Evolutionary conservation across 1,284 basidiomycete genomes (phyloP), one percentile per base, ranked within the genome.

Genomic region (Leccinum subrobustum): DNA sequence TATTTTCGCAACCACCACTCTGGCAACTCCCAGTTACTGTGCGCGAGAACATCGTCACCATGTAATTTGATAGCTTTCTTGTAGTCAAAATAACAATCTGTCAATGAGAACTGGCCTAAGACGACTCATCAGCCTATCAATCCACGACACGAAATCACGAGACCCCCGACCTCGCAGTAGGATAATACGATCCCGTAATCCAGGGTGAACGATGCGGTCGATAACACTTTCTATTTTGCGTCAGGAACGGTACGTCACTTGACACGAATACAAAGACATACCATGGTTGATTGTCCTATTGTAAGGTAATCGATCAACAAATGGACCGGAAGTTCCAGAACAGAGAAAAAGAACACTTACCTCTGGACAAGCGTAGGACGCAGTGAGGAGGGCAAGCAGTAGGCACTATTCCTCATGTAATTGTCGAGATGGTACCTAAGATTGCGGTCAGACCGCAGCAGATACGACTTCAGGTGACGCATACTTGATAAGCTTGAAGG

Each of bases 141-240:
- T 69, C 63, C 6, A 63, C 67, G 16, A 68, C 50, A 23, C 12
- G 54, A 4, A 73, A 47, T 9, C 44, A 44, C 69, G 77, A 14
- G 12, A 27, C 8, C 14, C 14, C 58, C 57, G 65, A 91, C 92
- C 90, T 77, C 92, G 83, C 27, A 93, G 76, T 14, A 95, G 77
- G 67, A 96, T 96, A 83, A 96, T 90, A 33, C 92, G 85, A 71
- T 96, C 94, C 52, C 94, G 84, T 60, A 96, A 79, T 63, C 92
- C 89, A 50, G 94, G 91, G 76, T 95, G 91, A 63, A 93, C 82
- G 56, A 96, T 87, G 47, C 87, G 86, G 74, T 96, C 94, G 68
- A 96, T 93, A n/a, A 91, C 83, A 66, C 92, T 91, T 74, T 95
- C 90, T 92, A 68, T 23, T 67, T 52, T 6, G 52, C 16, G 54